Evolutionary conservation across 306 rosid species (phyloP).

Genomic region (Hippophae gyantsensis): DNA sequence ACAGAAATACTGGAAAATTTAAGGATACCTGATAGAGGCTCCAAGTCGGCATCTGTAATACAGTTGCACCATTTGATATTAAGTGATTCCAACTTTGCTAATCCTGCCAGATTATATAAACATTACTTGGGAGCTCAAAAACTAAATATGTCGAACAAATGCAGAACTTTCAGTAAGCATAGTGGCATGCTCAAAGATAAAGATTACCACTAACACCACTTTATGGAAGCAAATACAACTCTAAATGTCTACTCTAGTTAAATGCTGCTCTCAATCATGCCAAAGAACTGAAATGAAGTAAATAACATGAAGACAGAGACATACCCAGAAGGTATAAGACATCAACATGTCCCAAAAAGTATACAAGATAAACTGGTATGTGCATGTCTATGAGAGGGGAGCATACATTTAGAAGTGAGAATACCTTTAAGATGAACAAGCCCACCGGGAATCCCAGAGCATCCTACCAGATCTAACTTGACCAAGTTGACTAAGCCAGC

Average conservation of each 20-base stretch:
- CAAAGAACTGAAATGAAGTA: too few species aligned
- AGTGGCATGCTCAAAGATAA: too few species aligned
- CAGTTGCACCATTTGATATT: conserved; percentile 94
- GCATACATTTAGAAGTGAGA: conserved; percentile 14
- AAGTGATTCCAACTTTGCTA: conserved; percentile 73
- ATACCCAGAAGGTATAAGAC: too few species aligned
- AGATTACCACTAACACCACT: too few species aligned
- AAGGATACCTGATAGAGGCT: conserved; percentile 63
- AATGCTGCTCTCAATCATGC: too few species aligned
- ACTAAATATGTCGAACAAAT: neutral
- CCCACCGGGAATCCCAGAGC: conserved; percentile 84
- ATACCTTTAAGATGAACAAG: conserved; percentile 74
- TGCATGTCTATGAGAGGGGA: neutral
- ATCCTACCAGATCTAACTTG: conserved; percentile 89
- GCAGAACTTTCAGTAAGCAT: neutral
- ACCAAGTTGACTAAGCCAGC: conserved; percentile 56
- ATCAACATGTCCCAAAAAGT: too few species aligned
- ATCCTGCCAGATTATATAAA: conserved; percentile 37
- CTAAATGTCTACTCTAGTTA: too few species aligned
- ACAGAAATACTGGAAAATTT: conserved; percentile 11
- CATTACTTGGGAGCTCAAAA: neutral
- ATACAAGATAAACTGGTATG: neutral
- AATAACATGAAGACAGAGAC: too few species aligned
- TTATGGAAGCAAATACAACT: too few species aligned
- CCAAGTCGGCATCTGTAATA: conserved; percentile 73